phyloP scores from a whole-genome alignment of 352 stramenopile species.

The Hyaloperonospora arabidopsidis region DNA sequence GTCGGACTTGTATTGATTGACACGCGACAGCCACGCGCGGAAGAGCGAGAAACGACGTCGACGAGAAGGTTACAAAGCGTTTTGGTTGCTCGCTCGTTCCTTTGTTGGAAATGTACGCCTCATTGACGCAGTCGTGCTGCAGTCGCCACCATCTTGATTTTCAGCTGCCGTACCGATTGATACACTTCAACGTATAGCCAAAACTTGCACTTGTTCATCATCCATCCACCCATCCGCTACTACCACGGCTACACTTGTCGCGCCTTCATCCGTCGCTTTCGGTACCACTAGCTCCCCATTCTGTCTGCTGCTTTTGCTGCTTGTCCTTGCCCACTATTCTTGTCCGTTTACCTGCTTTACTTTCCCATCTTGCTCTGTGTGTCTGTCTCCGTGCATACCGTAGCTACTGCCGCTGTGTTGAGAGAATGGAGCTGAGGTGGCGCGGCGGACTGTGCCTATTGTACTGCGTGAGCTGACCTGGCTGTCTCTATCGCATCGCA shows the following conservation, averaged over 20 bases:
- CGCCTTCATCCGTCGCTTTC: conserved; percentile 34
- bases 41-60: no score
- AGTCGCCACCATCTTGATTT: background rate
- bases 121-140: background rate
- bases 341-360: conserved; percentile 29
- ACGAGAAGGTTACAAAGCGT: no score
- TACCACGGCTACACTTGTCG: conserved; percentile 11
- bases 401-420: conserved; percentile 20
- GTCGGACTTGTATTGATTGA: no score
- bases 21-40: no score
- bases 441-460: conserved; percentile 17
- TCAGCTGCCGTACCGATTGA: conserved; percentile 21
- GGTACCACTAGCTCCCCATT: conserved; percentile 11
- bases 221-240: conserved; percentile 12
- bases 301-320: conserved; percentile 4
- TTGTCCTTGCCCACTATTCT: conserved; percentile 8
- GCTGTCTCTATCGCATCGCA: conserved; percentile 34
- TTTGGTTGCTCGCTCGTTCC: no score
- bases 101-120: no score
- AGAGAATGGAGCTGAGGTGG: conserved; percentile 15
- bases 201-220: conserved; percentile 21
- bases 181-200: conserved; percentile 32
- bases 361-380: no score
- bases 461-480: conserved; percentile 20
- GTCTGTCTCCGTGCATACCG: conserved; percentile 22